Evolutionary conservation across 371 early-diverging fungal genomes (phyloP), one percentile per base, ranked within the genome.

Genomic region (Capillidium heterosporum): DNA sequence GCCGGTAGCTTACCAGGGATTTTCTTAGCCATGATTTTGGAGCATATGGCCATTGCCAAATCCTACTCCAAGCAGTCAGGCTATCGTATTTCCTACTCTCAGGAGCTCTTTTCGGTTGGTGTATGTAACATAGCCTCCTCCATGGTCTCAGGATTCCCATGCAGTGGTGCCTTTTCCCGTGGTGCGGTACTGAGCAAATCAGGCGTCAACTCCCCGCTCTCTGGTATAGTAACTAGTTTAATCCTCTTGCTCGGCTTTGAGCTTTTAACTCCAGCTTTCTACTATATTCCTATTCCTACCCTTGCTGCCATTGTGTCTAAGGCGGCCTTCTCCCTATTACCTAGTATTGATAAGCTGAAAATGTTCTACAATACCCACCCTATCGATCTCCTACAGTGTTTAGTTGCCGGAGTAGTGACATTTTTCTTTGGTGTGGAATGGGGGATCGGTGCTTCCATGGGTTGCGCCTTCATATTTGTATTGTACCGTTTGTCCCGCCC

Each of bases 161-260:
- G 82, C 7, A 87, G 89, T 31, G 92, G 91, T 19, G 85, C 89
- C 1, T 90, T 94, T 61, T 85, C 86, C 17, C 80, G 95, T 55
- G 82, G 87, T 0, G 87, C 90, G 24, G 79, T 91, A 61, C 85
- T 87, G 63, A 71, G 77, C 57, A 71, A 78, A 48, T 77, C 83
- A 2, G 89, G 89, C 15, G 89, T 86, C 31, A 73, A 81, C 35
- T 84, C 89, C 0, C 90, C 94, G 1, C 64, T 86, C 19, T 85
- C 86, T 3, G 84, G 85, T 32, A 63, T 87, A 19, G 75, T 87
- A 65, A 81, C 86, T 1, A 85, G 74, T 2, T 57, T 70, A 21
- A 71, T 89, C 13, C 87, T 93, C 3, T 63, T 89, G 0, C 59
- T 88, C n/a, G 81, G 87, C 21, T 67, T 93, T 21, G 85, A 81